These are phyloP conservation scores for Candida ortonii DNA, from an alignment of 805 yeast genomes.

Conservation along the genomic window DNA sequence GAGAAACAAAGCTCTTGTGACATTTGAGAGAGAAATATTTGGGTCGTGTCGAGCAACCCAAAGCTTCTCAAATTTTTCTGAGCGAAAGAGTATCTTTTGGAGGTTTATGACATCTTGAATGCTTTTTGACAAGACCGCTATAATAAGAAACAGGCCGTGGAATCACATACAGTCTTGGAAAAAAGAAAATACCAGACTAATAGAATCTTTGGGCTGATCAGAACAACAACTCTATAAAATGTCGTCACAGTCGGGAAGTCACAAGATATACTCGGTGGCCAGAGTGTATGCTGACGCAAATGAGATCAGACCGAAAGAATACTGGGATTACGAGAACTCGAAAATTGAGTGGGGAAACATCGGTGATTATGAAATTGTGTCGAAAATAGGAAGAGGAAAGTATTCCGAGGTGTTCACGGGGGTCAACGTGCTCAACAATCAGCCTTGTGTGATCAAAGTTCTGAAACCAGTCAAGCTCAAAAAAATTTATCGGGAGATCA, in stretches of 20 bases:
- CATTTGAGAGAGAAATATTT: too few relatives aligned
- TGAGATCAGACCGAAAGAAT: conserved; percentile 67
- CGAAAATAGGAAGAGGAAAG: conserved; percentile 88
- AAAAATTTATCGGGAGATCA: conserved; percentile 88
- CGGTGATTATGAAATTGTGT: conserved; percentile 78
- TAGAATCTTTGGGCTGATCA: background rate
- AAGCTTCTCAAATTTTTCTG: too few relatives aligned
- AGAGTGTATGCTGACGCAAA: conserved; percentile 82
- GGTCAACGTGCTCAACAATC: conserved; percentile 56
- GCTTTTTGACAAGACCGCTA: too few relatives aligned
- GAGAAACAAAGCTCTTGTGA: too few relatives aligned
- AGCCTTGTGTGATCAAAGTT: conserved; percentile 81
- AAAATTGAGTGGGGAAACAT: conserved; percentile 82
- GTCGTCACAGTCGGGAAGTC: conserved; percentile 7
- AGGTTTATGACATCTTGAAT: too few relatives aligned
- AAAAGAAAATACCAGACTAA: too few relatives aligned
- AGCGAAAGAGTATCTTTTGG: too few relatives aligned
- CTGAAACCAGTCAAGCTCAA: conserved; percentile 90
- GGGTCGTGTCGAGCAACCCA: too few relatives aligned
- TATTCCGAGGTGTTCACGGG: conserved; percentile 94
- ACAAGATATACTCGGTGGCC: conserved; percentile 38
- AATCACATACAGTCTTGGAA: too few relatives aligned
- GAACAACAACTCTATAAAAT: conserved; percentile 7
- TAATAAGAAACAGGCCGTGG: too few relatives aligned
- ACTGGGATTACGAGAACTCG: conserved; percentile 78